Percentiles rank a stretch among this genome's conserved stretches.
phyloP scores from a whole-genome alignment of 176 grass and related monocot species.

The Themeda triandra region DNA sequence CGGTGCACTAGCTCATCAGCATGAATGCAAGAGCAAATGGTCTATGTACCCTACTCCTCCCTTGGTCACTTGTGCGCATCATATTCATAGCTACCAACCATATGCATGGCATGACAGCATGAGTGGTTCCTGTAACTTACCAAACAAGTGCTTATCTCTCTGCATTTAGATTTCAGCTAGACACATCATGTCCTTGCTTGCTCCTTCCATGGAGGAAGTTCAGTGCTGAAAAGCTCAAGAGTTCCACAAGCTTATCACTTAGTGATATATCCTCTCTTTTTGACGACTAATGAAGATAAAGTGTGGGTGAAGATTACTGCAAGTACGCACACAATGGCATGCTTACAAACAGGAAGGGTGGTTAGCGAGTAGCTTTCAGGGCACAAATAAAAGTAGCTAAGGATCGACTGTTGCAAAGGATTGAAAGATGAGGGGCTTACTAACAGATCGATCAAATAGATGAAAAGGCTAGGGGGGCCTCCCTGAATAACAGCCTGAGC shows the following conservation, averaged over 20 bases:
- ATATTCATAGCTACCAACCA: conserved; percentile 16
- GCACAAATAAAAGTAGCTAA: conserved; percentile 37
- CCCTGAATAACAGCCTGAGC: conserved; percentile 24
- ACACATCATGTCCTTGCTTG: neutral
- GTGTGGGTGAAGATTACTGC: neutral
- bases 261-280: neutral
- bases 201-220: neutral
- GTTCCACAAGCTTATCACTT: neutral
- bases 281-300: conserved; percentile 8
- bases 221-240: neutral
- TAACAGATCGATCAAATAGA: conserved; percentile 23
- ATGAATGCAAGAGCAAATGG: conserved; percentile 39
- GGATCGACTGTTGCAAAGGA: conserved; percentile 40
- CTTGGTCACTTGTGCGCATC: conserved; percentile 21
- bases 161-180: neutral
- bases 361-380: conserved; percentile 51
- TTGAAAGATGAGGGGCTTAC: conserved; percentile 25
- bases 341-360: conserved; percentile 20
- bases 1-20: conserved; percentile 34
- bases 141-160: conserved; percentile 1
- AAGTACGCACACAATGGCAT: neutral
- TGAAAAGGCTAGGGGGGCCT: conserved; percentile 1
- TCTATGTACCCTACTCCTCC: conserved; percentile 30
- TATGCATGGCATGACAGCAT: neutral
- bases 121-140: neutral